phyloP scores from a whole-genome alignment of 73 alveolate species.

The Tetrahymena malaccensis region DNA sequence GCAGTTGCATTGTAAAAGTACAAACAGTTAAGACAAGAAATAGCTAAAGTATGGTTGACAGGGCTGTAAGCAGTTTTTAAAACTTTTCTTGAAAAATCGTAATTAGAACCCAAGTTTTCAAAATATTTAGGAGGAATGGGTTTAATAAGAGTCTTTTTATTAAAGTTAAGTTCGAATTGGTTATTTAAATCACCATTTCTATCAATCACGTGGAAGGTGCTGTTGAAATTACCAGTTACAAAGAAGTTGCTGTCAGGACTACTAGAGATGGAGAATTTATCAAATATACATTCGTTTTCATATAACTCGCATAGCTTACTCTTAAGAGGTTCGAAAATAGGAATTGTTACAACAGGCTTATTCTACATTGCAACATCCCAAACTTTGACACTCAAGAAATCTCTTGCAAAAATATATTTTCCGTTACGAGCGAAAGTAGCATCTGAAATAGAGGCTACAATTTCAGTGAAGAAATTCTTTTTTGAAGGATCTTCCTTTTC shows the following conservation, averaged over 20 bases:
- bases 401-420: slow-evolving; percentile 56
- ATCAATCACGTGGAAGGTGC: slow-evolving; percentile 30
- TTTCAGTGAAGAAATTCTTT: slow-evolving; percentile 72
- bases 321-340: slow-evolving; percentile 58
- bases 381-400: slow-evolving; percentile 56
- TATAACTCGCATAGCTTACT: slow-evolving; percentile 64
- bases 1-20: slow-evolving; percentile 28
- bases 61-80: slow-evolving; percentile 14
- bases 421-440: slow-evolving; percentile 54
- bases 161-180: slow-evolving; percentile 34
- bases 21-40: slow-evolving; percentile 38
- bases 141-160: slow-evolving; percentile 24
- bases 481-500: slow-evolving; percentile 65
- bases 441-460: slow-evolving; percentile 55
- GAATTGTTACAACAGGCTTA: slow-evolving; percentile 48
- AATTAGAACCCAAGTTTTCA: slow-evolving; percentile 37
- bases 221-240: slow-evolving; percentile 33
- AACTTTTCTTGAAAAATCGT: slow-evolving; percentile 32
- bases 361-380: slow-evolving; percentile 69
- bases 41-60: slow-evolving; percentile 13
- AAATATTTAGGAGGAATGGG: slow-evolving; percentile 38
- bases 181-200: slow-evolving; percentile 18
- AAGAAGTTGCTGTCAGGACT: slow-evolving; percentile 17
- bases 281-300: slow-evolving; percentile 65
- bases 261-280: slow-evolving; percentile 45